Evolutionary conservation across 495 filamentous ascomycete species (phyloP).

Genomic region (Xylaria palmicola): DNA sequence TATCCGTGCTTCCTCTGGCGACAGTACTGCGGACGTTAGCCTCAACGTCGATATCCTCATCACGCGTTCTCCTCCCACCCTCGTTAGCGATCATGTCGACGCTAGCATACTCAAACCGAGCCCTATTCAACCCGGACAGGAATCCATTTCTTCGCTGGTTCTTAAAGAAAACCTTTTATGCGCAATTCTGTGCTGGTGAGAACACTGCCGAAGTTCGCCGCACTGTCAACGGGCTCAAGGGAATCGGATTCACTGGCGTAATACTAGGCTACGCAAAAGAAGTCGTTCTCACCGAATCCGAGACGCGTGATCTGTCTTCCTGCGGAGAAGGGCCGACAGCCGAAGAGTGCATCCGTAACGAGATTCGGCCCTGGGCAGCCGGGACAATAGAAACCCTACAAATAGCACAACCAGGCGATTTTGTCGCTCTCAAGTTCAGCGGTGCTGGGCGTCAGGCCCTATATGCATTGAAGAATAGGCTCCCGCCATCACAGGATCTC

Average conservation of each 20-base stretch:
- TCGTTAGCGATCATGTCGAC: constrained; percentile 66
- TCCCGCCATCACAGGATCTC: constrained; percentile 61
- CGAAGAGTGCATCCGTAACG: constrained; percentile 50
- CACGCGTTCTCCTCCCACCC: constrained; percentile 65
- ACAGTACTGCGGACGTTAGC: constrained; percentile 75
- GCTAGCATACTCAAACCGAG: constrained; percentile 67
- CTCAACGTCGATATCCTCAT: constrained; percentile 78
- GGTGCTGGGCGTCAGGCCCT: constrained; percentile 84
- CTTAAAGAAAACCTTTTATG: constrained; percentile 77
- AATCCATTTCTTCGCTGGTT: constrained; percentile 57
- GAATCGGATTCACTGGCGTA: constrained; percentile 70
- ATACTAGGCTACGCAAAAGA: constrained; percentile 78
- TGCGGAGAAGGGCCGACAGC: constrained; percentile 32
- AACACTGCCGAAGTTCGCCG: constrained; percentile 57
- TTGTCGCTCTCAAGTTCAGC: constrained; percentile 88
- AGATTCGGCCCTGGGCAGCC: constrained; percentile 70
- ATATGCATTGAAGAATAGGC: constrained; percentile 56
- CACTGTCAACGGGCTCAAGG: constrained; percentile 59
- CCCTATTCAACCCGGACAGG: constrained; percentile 55
- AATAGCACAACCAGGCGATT: constrained; percentile 73
- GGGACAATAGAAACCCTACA: constrained; percentile 75
- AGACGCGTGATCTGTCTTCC: constrained; percentile 39
- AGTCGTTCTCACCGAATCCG: constrained; percentile 59
- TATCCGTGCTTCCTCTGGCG: constrained; percentile 71
- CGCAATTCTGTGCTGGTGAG: constrained; percentile 81